Conservation (phyloP, 805 yeast species). For the Schwanniomyces polymorphus region DNA sequence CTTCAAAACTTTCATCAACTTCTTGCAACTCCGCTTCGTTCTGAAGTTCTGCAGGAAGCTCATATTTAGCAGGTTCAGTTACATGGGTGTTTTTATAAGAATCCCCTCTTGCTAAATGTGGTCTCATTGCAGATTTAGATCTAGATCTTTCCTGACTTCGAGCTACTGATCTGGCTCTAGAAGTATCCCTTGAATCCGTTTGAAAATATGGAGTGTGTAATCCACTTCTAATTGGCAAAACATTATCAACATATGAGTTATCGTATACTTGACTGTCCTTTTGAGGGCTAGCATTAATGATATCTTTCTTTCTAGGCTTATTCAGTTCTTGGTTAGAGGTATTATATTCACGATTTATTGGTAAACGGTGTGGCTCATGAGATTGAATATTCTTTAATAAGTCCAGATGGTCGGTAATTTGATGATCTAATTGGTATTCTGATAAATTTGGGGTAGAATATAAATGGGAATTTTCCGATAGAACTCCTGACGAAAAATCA, state of each 20-base stretch:
- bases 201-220: slow-evolving; percentile 36
- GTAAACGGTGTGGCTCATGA: slow-evolving; percentile 33
- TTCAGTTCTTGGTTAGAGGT: neutral
- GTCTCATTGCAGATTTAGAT: slow-evolving; percentile 32
- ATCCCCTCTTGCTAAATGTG: slow-evolving; percentile 78
- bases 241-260: neutral
- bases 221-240: slow-evolving; percentile 12
- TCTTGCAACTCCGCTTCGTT: slow-evolving; percentile 18
- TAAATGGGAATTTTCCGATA: slow-evolving; percentile 3
- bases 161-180: slow-evolving; percentile 10
- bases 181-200: slow-evolving; percentile 34
- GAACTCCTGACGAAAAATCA: neutral
- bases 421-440: slow-evolving; percentile 43
- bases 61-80: slow-evolving; percentile 45
- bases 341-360: slow-evolving; percentile 7
- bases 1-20: slow-evolving; percentile 21
- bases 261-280: neutral
- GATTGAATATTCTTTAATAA: slow-evolving; percentile 35
- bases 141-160: slow-evolving; percentile 15
- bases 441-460: slow-evolving; percentile 46
- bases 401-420: slow-evolving; percentile 36
- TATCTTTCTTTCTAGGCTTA: slow-evolving; percentile 1
- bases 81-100: slow-evolving; percentile 62
- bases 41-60: slow-evolving; percentile 40
- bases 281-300: neutral